phyloP scores from a whole-genome alignment of 2,329 filamentous ascomycete species.

The Tricladium varicosporioides region DNA sequence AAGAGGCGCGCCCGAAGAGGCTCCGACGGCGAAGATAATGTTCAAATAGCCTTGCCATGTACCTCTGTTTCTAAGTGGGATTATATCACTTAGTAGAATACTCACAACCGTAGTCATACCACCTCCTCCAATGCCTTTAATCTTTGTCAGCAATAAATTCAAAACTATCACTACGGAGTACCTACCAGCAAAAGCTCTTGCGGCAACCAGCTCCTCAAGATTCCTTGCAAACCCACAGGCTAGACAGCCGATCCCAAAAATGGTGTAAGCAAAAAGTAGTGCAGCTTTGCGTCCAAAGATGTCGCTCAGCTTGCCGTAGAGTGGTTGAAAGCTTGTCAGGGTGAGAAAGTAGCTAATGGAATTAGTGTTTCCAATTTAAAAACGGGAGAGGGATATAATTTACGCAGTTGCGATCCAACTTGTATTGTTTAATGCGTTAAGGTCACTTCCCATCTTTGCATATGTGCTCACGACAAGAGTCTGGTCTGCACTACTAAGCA shows the following conservation, averaged over 20 bases:
- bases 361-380: slow-evolving; percentile 5
- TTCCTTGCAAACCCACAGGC: slow-evolving; percentile 61
- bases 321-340: slow-evolving; percentile 70
- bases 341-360: slow-evolving; percentile 64
- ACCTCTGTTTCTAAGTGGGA: slow-evolving; percentile 67
- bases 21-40: slow-evolving; percentile 67
- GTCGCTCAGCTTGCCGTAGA: slow-evolving; percentile 70
- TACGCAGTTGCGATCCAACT: slow-evolving; percentile 69
- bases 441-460: slow-evolving; percentile 71
- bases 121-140: slow-evolving; percentile 62
- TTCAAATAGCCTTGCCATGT: slow-evolving; percentile 74
- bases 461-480: slow-evolving; percentile 78
- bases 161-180: background rate
- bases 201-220: slow-evolving; percentile 64
- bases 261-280: slow-evolving; percentile 60
- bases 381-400: slow-evolving; percentile 2
- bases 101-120: slow-evolving; percentile 70
- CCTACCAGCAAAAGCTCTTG: slow-evolving; percentile 46
- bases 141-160: background rate
- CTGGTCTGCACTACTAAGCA: slow-evolving; percentile 72
- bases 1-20: slow-evolving; percentile 66
- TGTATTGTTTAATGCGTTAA: slow-evolving; percentile 71
- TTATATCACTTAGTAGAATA: slow-evolving; percentile 69
- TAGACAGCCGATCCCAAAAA: slow-evolving; percentile 65
- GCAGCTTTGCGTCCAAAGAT: slow-evolving; percentile 69